phyloP scores from a whole-genome alignment of 768 basidiomycete genomes.

The Hygrocybe coccinea region DNA sequence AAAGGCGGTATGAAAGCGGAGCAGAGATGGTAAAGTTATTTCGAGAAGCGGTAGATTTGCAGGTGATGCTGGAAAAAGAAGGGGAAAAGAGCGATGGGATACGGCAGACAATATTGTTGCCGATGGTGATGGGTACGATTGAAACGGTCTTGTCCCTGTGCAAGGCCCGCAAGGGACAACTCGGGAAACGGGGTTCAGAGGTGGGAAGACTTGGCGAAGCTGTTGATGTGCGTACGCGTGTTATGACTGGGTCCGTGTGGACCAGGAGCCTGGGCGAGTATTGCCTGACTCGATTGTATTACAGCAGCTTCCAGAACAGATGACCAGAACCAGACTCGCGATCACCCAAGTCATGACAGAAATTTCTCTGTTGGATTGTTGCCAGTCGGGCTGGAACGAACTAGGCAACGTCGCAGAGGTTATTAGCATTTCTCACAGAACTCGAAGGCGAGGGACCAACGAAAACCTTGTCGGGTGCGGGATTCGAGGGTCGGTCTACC shows the following conservation, averaged over 20 bases:
- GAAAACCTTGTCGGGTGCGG: too few relatives aligned
- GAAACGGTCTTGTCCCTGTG: constrained; percentile 25
- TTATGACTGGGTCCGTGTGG: too few relatives aligned
- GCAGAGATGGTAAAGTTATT: constrained; percentile 1
- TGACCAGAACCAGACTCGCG: constrained; percentile 41
- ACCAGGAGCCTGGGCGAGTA: background rate
- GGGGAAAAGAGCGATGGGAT: constrained; percentile 11
- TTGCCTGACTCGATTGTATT: constrained; percentile 12
- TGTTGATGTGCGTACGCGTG: constrained; percentile 33
- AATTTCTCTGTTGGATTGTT: constrained; percentile 49
- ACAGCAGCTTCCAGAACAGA: constrained; percentile 36
- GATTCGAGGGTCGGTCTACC: too few relatives aligned
- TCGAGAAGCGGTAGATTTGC: constrained; percentile 7
- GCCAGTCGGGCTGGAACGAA: constrained; percentile 41
- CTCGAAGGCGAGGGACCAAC: background rate
- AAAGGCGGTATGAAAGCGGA: background rate
- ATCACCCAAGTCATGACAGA: constrained; percentile 47
- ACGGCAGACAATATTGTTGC: background rate
- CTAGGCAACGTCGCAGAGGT: background rate
- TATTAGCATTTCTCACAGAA: background rate
- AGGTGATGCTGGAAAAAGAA: constrained; percentile 9
- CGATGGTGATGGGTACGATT: constrained; percentile 18
- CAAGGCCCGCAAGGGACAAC: constrained; percentile 29
- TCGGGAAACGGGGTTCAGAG: constrained; percentile 9
- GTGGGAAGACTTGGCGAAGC: constrained; percentile 31